Evolutionary conservation across 1,139 yeast genomes (phyloP).

Genomic region (Pichia norvegensis): DNA sequence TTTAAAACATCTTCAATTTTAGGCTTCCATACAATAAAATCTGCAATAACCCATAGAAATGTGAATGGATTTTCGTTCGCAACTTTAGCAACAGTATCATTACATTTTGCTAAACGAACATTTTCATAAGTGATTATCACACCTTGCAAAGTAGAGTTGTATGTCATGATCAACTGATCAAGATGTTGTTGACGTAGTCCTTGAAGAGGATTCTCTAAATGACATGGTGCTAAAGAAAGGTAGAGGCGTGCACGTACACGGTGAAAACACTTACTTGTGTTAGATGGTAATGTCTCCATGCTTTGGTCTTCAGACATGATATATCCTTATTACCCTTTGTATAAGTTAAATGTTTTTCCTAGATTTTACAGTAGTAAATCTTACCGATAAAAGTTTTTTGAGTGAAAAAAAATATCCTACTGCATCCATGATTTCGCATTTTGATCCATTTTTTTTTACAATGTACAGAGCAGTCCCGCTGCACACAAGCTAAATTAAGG

Average conservation of each 20-base stretch:
- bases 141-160: conserved; percentile 65
- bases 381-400: neutral
- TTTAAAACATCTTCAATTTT: conserved; percentile 74
- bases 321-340: neutral
- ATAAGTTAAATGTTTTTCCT: neutral
- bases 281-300: conserved; percentile 3
- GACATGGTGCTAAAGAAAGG: conserved; percentile 81
- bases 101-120: conserved; percentile 38
- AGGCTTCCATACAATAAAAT: conserved; percentile 84
- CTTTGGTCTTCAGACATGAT: conserved; percentile 1
- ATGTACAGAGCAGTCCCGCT: too few species aligned
- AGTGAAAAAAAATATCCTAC: neutral
- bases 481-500: too few species aligned
- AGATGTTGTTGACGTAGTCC: conserved; percentile 84
- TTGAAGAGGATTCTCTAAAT: conserved; percentile 54
- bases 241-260: conserved; percentile 58
- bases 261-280: conserved; percentile 49
- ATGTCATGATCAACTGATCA: conserved; percentile 83
- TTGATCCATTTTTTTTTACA: too few species aligned
- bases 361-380: too few species aligned
- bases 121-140: conserved; percentile 76
- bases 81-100: conserved; percentile 47
- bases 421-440: neutral
- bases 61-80: conserved; percentile 82
- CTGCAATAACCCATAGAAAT: conserved; percentile 81